phyloP scores from a whole-genome alignment of 2,329 filamentous ascomycete species.

The Talaromyces sp. region DNA sequence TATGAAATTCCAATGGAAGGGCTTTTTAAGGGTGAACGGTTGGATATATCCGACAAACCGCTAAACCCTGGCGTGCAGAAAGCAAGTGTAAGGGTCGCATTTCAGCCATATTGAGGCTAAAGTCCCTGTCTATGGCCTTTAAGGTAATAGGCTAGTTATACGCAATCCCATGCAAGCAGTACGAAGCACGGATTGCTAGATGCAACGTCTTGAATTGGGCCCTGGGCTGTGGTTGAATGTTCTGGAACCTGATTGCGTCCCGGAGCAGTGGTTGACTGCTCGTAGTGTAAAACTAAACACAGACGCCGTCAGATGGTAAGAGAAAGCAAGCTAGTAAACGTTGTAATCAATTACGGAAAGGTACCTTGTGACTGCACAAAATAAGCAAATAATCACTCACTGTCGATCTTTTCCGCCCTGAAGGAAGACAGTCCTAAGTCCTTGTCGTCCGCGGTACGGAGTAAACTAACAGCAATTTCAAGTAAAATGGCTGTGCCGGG shows the following conservation, averaged over 20 bases:
- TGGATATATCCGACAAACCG: conserved; percentile 1
- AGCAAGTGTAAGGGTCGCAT: background rate
- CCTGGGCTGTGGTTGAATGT: background rate
- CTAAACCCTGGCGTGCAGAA: background rate
- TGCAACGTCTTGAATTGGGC: background rate
- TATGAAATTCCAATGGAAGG: background rate
- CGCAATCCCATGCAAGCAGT: background rate
- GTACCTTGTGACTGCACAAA: background rate
- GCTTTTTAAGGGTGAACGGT: background rate
- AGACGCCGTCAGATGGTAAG: background rate
- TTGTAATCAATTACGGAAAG: background rate
- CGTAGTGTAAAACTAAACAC: background rate
- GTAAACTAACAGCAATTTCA: background rate
- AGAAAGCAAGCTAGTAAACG: background rate
- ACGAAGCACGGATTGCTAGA: background rate
- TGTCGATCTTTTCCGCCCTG: background rate
- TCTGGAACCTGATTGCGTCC: background rate
- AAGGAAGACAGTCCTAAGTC: conserved; percentile 2
- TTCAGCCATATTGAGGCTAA: background rate
- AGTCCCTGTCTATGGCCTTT: background rate
- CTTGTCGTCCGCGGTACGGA: background rate
- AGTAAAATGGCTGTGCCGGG: background rate
- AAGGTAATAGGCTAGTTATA: background rate
- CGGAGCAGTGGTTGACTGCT: conserved; percentile 1
- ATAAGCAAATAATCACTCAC: background rate